Evolutionary conservation across 177 flowering plant species (phyloP).

Genomic region (Telopea speciosissima): DNA sequence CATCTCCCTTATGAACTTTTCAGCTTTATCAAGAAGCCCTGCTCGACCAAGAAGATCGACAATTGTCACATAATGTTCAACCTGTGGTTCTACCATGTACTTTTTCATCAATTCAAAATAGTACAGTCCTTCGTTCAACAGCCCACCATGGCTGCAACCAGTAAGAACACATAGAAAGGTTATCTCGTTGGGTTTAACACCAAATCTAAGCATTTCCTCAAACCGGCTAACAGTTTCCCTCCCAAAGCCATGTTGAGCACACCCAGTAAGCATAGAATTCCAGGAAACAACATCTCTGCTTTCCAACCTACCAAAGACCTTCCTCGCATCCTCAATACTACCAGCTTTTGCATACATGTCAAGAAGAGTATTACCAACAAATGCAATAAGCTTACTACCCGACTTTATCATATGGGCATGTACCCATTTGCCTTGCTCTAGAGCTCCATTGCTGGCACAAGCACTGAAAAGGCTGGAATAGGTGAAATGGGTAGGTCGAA

Average conservation of each 20-base stretch:
- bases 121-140: background rate
- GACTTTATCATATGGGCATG: background rate
- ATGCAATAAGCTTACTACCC: background rate
- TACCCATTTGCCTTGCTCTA: background rate
- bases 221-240: background rate
- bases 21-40: background rate
- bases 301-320: background rate
- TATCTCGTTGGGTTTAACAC: slow-evolving; percentile 1
- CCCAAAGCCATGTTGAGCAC: background rate
- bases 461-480: background rate
- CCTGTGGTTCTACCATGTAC: slow-evolving; percentile 1
- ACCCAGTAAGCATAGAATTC: slow-evolving; percentile 3
- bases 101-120: slow-evolving; percentile 1
- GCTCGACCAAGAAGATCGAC: background rate
- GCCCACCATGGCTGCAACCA: background rate
- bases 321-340: background rate
- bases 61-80: background rate
- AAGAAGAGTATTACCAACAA: background rate
- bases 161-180: background rate
- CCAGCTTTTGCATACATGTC: slow-evolving; percentile 1
- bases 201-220: background rate
- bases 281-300: background rate
- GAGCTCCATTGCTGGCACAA: background rate
- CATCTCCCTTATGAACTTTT: background rate
- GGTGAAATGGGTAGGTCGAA: background rate